Percentiles rank a stretch among this genome's conserved stretches.
Evolutionary conservation across 179 eudicot species (phyloP).

Genomic region (Patellifolia procumbens): DNA sequence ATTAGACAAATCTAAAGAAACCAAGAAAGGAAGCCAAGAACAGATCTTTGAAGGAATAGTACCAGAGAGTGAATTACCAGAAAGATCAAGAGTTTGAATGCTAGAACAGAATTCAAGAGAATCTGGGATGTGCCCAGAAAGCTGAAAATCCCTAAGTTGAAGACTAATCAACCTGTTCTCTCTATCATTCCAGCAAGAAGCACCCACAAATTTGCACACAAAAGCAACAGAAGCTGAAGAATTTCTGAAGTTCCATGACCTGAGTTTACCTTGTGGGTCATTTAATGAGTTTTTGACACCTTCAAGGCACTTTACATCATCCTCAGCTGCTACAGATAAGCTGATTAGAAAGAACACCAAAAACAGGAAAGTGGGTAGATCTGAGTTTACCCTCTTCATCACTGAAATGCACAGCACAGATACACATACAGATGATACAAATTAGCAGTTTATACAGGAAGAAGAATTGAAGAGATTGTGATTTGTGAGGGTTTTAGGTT

Average conservation of each 20-base stretch:
- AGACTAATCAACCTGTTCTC: slow-evolving; percentile 69
- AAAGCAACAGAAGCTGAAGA: slow-evolving; percentile 49
- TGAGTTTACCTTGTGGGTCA: slow-evolving; percentile 45
- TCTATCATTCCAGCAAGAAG: slow-evolving; percentile 76
- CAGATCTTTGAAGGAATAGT: slow-evolving; percentile 63
- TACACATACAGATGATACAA: not conserved
- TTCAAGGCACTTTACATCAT: slow-evolving; percentile 63
- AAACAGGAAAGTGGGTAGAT: slow-evolving; percentile 24
- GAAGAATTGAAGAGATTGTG: not conserved
- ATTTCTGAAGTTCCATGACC: slow-evolving; percentile 63
- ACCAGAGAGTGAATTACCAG: slow-evolving; percentile 67
- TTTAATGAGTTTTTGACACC: slow-evolving; percentile 44
- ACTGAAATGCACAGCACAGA: not conserved
- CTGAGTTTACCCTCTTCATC: slow-evolving; percentile 19
- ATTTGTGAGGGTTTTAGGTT: slow-evolving; percentile 1
- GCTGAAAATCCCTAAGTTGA: slow-evolving; percentile 44
- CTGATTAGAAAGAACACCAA: slow-evolving; percentile 1
- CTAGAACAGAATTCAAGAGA: slow-evolving; percentile 52
- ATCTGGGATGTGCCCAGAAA: slow-evolving; percentile 57
- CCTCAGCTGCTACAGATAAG: slow-evolving; percentile 34
- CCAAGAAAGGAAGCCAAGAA: slow-evolving; percentile 76
- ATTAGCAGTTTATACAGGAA: too few relatives aligned
- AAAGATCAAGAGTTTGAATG: slow-evolving; percentile 68
- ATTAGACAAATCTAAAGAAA: slow-evolving; percentile 60
- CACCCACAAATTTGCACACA: slow-evolving; percentile 65